Evolutionary conservation across 2,329 filamentous ascomycete genomes (phyloP), one percentile per base, ranked within the genome.

Genomic region (Alternaria brassicicola): DNA sequence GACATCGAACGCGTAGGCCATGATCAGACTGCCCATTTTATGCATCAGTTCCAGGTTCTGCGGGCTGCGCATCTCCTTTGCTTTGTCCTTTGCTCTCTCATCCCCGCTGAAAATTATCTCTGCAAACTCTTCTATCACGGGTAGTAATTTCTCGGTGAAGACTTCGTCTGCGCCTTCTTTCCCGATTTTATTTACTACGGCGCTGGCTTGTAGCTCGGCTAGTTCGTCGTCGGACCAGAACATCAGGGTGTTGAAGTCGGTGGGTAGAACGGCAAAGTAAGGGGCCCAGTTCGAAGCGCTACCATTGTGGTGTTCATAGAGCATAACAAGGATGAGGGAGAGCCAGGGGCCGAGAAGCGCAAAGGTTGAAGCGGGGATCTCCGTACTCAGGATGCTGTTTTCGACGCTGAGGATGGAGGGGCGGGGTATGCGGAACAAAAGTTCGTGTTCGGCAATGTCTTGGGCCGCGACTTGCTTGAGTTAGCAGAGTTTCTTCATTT

Each of bases 1-100:
- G 6, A 96, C 84, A 66, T 97, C 93, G 73, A 97, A 97, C 0
- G 92, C 92, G 73, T 96, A 97, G 0, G 92, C 89, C 92, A 97
- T 96, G 65, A 97, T 94, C 15, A 90, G 87, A 60, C 89, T 93
- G 1, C 91, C 93, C 88, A 96, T 93, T 8, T 87, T 84, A 74
- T 96, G 92, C 51, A 90, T 89, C 17, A 87, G 75, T 15, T 78
- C 69, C 3, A 89, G 70, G 12, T 88, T 77, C 23, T 82, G 76
- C n/a, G 79, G 75, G 46, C 82, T 79, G 10, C 62, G 64, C 54
- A 80, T 78, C 54, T 83, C 81, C 38, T 69, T 70, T 0, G 74
- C 73, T 13, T 55, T 63, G 66, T 69, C 76, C 38, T 65, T 63
- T 6, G 73, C 72, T 19, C 60, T 58, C 28, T 58, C 57, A 64